These are phyloP conservation scores for Mytilinidion resinicola DNA, from an alignment of 495 filamentous ascomycete genomes.

Conservation along the genomic window DNA sequence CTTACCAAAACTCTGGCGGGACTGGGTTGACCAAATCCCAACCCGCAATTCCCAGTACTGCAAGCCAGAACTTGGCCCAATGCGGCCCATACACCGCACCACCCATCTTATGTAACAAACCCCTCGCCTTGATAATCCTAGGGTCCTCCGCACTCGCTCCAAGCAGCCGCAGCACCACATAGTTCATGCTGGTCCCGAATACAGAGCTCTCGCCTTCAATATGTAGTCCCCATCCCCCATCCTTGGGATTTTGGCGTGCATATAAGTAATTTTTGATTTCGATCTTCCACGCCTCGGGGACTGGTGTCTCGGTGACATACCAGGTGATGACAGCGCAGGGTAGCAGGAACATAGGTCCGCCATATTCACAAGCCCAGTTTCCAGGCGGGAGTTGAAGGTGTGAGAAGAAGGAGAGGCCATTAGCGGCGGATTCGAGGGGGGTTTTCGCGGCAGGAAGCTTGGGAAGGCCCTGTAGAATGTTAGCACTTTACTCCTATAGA, in stretches of 20 bases:
- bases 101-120: constrained; percentile 74
- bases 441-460: constrained; percentile 61
- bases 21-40: constrained; percentile 94
- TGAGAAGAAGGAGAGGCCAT: constrained; percentile 85
- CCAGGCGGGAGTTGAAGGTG: constrained; percentile 81
- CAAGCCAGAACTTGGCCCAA: constrained; percentile 93
- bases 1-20: constrained; percentile 82
- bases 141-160: constrained; percentile 83
- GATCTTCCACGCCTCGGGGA: constrained; percentile 70
- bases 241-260: constrained; percentile 73
- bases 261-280: constrained; percentile 95
- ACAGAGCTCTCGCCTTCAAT: constrained; percentile 92
- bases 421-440: constrained; percentile 68
- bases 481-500: neutral
- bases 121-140: constrained; percentile 79
- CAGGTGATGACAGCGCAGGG: constrained; percentile 81
- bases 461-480: constrained; percentile 57
- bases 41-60: constrained; percentile 70
- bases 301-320: constrained; percentile 84
- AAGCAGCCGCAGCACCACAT: constrained; percentile 75
- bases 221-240: constrained; percentile 96
- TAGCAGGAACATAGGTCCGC: constrained; percentile 81
- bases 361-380: constrained; percentile 97
- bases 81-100: constrained; percentile 81
- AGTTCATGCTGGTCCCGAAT: constrained; percentile 87